A percentile compares a stretch with the other conserved stretches of the same genome.
Evolutionary conservation across 176 grass and related monocot species (phyloP).

Genomic region (Oryza coarctata): DNA sequence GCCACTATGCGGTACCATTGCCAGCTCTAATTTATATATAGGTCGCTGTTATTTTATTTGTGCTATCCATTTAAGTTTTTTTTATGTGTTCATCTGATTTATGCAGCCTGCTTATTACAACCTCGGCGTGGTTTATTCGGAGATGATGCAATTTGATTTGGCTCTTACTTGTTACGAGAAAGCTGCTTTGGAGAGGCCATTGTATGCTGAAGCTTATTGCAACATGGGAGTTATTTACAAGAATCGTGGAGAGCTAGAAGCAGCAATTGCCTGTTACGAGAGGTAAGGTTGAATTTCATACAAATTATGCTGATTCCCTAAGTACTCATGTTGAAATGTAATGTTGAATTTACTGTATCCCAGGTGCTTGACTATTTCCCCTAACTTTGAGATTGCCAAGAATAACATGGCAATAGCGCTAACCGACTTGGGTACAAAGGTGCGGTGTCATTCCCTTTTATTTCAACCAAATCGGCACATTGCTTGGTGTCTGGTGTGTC

Average conservation of each 20-base stretch:
- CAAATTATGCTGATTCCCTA: constrained; percentile 24
- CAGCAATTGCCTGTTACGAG: constrained; percentile 95
- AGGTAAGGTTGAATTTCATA: constrained; percentile 44
- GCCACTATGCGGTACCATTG: constrained; percentile 77
- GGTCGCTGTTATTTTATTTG: constrained; percentile 8
- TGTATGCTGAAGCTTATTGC: constrained; percentile 96
- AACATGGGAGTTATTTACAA: constrained; percentile 99
- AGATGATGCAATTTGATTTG: constrained; percentile 95
- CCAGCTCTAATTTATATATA: constrained; percentile 28
- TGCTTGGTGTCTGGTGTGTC: constrained; percentile 12
- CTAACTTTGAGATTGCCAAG: constrained; percentile 99
- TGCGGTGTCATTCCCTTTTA: constrained; percentile 28
- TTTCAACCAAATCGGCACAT: constrained; percentile 18
- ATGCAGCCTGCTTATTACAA: constrained; percentile 99
- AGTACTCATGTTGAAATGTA: constrained; percentile 24
- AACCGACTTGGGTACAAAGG: constrained; percentile 99
- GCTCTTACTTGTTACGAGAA: constrained; percentile 98
- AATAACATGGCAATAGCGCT: constrained; percentile 99
- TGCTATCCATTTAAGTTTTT: constrained; percentile 4
- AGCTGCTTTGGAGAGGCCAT: constrained; percentile 88
- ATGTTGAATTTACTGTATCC: constrained; percentile 23
- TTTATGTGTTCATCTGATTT: constrained; percentile 29
- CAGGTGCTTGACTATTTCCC: constrained; percentile 96
- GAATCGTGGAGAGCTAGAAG: constrained; percentile 92
- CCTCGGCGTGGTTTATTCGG: constrained; percentile 95